Percentiles rank a stretch among this genome's conserved stretches.
Conservation (phyloP, 129 eudicot genomes). For the Chrysanthemum lavandulifolium region DNA sequence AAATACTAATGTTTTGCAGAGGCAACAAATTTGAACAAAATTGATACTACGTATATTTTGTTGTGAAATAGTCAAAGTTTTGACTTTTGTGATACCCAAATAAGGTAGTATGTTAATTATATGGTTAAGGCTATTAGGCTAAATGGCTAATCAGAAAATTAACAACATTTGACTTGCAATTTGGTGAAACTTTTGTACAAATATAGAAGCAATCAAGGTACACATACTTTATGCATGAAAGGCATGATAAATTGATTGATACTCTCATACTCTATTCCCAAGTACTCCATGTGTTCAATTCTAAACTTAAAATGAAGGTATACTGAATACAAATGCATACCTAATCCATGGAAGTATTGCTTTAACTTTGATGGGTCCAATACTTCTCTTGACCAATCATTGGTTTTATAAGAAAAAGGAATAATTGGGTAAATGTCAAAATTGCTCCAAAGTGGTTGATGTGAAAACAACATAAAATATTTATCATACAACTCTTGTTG, state of each 20-base stretch:
- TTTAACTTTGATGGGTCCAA: slow-evolving; percentile 30
- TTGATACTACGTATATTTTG: neutral
- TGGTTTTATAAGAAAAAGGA: slow-evolving; percentile 28
- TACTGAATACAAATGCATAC: slow-evolving; percentile 34
- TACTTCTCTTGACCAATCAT: slow-evolving; percentile 52
- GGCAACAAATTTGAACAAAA: neutral
- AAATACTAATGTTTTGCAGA: neutral
- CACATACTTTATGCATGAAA: slow-evolving; percentile 18
- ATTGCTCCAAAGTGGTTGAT: slow-evolving; percentile 38
- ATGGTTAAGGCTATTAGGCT: neutral
- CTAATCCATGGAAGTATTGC: slow-evolving; percentile 40
- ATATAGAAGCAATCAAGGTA: slow-evolving; percentile 2
- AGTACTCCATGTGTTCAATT: neutral
- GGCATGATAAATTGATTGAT: slow-evolving; percentile 7
- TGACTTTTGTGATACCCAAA: slow-evolving; percentile 17
- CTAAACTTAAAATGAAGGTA: slow-evolving; percentile 21
- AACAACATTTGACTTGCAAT: slow-evolving; percentile 20
- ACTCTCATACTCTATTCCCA: neutral
- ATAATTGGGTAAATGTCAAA: slow-evolving; percentile 43
- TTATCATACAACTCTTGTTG: slow-evolving; percentile 19
- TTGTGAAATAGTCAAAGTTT: neutral
- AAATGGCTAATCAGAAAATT: neutral
- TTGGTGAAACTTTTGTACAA: slow-evolving; percentile 19
- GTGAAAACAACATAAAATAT: slow-evolving; percentile 44
- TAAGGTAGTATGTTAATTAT: slow-evolving; percentile 8